phyloP scores from a whole-genome alignment of 2,329 filamentous ascomycete genomes.

The Penicillium frequentans region DNA sequence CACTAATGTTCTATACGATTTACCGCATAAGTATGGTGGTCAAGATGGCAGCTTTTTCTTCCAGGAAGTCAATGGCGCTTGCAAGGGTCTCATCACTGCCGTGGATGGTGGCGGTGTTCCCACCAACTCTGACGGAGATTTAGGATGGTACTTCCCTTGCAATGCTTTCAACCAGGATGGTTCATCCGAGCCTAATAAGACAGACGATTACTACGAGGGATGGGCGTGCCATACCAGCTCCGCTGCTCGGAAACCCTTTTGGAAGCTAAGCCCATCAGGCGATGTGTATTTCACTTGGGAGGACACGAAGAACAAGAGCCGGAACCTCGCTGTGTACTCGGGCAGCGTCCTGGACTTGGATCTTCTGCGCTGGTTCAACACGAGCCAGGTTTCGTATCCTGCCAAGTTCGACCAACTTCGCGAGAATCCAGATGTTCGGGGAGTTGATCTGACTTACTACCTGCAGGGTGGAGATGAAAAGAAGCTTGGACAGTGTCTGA shows the following conservation, averaged over 20 bases:
- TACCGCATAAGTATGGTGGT: conserved; percentile 79
- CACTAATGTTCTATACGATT: conserved; percentile 82
- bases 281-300: conserved; percentile 97
- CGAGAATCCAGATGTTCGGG: conserved; percentile 68
- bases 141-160: conserved; percentile 98
- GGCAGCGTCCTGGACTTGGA: conserved; percentile 90
- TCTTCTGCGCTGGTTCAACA: conserved; percentile 87
- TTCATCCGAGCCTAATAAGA: conserved; percentile 72
- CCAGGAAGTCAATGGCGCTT: conserved; percentile 96
- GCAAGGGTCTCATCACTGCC: conserved; percentile 81
- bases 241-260: conserved; percentile 70
- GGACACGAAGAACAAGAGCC: conserved; percentile 82
- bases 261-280: conserved; percentile 67
- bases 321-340: conserved; percentile 92
- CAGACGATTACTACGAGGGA: conserved; percentile 73
- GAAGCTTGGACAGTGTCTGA: conserved; percentile 78
- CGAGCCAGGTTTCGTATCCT: conserved; percentile 72
- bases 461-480: conserved; percentile 81
- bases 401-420: conserved; percentile 76
- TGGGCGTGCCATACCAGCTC: conserved; percentile 84
- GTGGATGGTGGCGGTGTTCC: conserved; percentile 69
- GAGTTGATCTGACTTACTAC: conserved; percentile 83
- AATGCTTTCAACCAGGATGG: conserved; percentile 90
- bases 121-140: conserved; percentile 67
- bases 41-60: conserved; percentile 95